A percentile compares a stretch with the other conserved stretches of the same genome.
phyloP scores from a whole-genome alignment of 1,284 basidiomycete genomes.

The Puccinia polysora region DNA sequence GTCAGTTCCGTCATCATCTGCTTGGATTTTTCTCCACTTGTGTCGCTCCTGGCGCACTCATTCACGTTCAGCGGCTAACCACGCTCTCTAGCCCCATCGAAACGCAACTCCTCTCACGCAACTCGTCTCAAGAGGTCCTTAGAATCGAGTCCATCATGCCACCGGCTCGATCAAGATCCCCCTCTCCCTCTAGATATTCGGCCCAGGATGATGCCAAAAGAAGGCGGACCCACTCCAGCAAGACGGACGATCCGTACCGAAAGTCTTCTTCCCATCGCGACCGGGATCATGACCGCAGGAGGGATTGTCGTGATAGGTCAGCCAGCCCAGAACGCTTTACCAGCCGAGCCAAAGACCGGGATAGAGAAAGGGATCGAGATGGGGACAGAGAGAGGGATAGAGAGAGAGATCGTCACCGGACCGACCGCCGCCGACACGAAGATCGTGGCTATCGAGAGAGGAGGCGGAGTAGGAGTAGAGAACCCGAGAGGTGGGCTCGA shows the following conservation, averaged over 20 bases:
- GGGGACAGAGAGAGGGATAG: conserved; percentile 20
- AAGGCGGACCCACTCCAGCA: conserved; percentile 18
- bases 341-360: neutral
- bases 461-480: conserved; percentile 53
- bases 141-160: conserved; percentile 10
- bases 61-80: too few species aligned
- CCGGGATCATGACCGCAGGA: conserved; percentile 17
- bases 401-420: conserved; percentile 45
- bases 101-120: too few species aligned
- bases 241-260: conserved; percentile 1
- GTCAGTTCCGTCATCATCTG: too few species aligned
- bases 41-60: too few species aligned
- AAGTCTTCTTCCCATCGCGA: conserved; percentile 7
- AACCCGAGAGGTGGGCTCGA: conserved; percentile 45
- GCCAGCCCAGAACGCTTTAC: neutral
- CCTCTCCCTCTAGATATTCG: conserved; percentile 23
- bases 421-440: conserved; percentile 33
- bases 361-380: neutral
- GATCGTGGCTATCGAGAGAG: conserved; percentile 33
- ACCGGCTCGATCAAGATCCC: conserved; percentile 27
- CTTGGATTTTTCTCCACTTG: too few species aligned
- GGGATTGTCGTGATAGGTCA: conserved; percentile 16
- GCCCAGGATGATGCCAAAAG: conserved; percentile 25
- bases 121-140: too few species aligned
- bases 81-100: too few species aligned